These are phyloP conservation scores for Physcia stellaris DNA, from an alignment of 495 filamentous ascomycete genomes.

Conservation along the genomic window DNA sequence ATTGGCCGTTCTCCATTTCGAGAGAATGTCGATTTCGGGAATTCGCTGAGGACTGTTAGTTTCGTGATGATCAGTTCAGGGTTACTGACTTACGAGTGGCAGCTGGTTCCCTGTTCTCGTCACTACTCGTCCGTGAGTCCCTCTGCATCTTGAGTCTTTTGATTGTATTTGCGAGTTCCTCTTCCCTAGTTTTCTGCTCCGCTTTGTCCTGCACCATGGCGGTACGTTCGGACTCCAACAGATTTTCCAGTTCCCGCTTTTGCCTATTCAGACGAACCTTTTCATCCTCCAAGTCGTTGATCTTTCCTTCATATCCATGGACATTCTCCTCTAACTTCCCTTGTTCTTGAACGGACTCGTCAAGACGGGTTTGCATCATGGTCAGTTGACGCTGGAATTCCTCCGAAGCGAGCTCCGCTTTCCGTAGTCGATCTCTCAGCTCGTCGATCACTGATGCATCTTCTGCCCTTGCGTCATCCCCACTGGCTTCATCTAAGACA, in stretches of 20 bases:
- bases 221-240: conserved; percentile 79
- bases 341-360: conserved; percentile 75
- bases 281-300: conserved; percentile 67
- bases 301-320: conserved; percentile 68
- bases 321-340: conserved; percentile 69
- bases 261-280: conserved; percentile 65
- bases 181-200: conserved; percentile 65
- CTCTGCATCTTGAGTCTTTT: conserved; percentile 79
- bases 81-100: conserved; percentile 48
- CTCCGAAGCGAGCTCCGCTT: conserved; percentile 65
- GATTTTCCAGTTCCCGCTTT: conserved; percentile 75
- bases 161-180: conserved; percentile 78
- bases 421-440: conserved; percentile 63
- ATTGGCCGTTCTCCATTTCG: conserved; percentile 49
- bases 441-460: conserved; percentile 73
- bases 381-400: conserved; percentile 73
- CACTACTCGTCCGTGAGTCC: conserved; percentile 39
- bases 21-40: conserved; percentile 35
- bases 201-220: conserved; percentile 84
- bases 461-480: conserved; percentile 53
- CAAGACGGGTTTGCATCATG: conserved; percentile 70
- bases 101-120: conserved; percentile 51
- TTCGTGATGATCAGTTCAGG: conserved; percentile 2
- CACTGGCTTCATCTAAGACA: conserved; percentile 16
- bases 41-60: conserved; percentile 32